phyloP scores from a whole-genome alignment of 202 grass and related monocot species.

The Schoenoplectus tabernaemontani region DNA sequence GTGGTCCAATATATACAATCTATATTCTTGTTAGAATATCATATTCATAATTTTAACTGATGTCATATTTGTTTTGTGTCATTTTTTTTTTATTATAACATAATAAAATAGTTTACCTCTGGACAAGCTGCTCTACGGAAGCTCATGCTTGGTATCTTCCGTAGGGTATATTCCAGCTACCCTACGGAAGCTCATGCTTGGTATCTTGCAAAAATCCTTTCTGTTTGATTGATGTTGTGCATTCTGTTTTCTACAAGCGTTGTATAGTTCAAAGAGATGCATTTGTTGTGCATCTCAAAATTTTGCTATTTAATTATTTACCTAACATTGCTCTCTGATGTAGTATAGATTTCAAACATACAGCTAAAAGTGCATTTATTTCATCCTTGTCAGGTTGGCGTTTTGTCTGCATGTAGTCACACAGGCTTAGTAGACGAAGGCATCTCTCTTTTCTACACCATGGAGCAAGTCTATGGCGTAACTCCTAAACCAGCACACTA shows the following conservation, averaged over 20 bases:
- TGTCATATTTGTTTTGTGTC: neutral
- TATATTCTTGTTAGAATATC: neutral
- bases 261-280: neutral
- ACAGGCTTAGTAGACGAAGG: slow-evolving; percentile 79
- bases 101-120: neutral
- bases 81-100: neutral
- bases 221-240: neutral
- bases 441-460: slow-evolving; percentile 70
- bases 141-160: neutral
- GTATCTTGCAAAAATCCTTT: neutral
- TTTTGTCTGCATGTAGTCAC: slow-evolving; percentile 84
- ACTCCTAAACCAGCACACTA: slow-evolving; percentile 75
- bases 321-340: neutral
- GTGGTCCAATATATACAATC: neutral
- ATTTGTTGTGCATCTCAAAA: neutral
- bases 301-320: neutral
- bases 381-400: slow-evolving; percentile 52
- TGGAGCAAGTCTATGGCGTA: slow-evolving; percentile 55
- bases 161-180: neutral
- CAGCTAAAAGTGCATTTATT: slow-evolving; percentile 4
- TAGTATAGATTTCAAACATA: neutral
- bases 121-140: neutral
- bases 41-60: neutral
- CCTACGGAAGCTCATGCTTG: neutral
- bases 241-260: neutral